Conservation (phyloP, 2,329 filamentous ascomycete species). For the Colletotrichum sp. region DNA sequence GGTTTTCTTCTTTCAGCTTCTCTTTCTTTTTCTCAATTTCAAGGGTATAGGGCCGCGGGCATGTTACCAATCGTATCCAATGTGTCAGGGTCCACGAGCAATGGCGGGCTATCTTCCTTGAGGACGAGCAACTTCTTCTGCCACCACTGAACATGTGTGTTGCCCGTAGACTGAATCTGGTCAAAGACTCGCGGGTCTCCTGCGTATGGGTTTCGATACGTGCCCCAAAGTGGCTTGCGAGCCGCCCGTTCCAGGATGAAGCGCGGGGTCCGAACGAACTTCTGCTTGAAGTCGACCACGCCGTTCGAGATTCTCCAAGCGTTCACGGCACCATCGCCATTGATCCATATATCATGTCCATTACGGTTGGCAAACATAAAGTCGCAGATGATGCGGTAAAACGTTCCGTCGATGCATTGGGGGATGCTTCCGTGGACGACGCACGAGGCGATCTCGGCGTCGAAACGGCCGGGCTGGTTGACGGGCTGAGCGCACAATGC, state of each 20-base stretch:
- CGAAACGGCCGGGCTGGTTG: neutral
- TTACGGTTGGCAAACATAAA: neutral
- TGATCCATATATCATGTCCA: neutral
- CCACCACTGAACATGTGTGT: neutral
- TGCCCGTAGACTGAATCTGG: neutral
- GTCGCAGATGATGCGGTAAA: neutral
- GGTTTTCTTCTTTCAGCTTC: neutral
- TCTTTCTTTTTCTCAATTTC: neutral
- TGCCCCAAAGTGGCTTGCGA: neutral
- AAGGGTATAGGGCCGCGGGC: accelerated
- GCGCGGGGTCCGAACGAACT: neutral
- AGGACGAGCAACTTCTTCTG: neutral
- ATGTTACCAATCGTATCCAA: neutral
- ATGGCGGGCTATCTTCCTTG: neutral
- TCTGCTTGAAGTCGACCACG: neutral
- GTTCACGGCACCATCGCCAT: neutral
- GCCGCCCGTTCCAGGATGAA: neutral
- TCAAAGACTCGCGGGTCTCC: neutral
- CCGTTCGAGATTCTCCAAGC: neutral
- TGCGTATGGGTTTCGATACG: neutral
- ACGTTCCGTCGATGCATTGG: neutral
- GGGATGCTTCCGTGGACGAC: neutral
- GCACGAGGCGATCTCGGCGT: neutral
- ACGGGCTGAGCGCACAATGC: neutral
- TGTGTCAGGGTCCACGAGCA: neutral